Evolutionary conservation across 1,139 yeast genomes (phyloP).

Genomic region (Hanseniaspora sp.): DNA sequence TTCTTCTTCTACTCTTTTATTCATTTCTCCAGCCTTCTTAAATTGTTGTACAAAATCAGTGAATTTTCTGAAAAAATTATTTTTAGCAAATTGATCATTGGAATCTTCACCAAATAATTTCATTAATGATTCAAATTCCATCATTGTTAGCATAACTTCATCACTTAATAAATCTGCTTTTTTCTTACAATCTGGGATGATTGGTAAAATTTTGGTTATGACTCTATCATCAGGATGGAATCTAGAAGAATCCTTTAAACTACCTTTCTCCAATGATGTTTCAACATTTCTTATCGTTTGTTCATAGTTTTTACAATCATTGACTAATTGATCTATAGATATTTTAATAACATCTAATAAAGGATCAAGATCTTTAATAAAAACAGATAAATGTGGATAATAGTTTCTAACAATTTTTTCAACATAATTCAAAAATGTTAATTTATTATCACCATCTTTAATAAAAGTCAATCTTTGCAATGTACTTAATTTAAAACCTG

Average conservation of each 20-base stretch:
- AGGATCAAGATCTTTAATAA: constrained; percentile 49
- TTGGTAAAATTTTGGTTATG: constrained; percentile 50
- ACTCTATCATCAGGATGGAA: constrained; percentile 68
- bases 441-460: constrained; percentile 66
- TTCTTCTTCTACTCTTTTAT: constrained; percentile 60
- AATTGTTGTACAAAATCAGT: constrained; percentile 55
- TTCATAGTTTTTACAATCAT: constrained; percentile 50
- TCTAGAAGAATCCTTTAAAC: constrained; percentile 59
- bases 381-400: constrained; percentile 53
- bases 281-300: constrained; percentile 57
- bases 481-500: constrained; percentile 65
- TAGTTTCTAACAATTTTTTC: constrained; percentile 59
- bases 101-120: constrained; percentile 70
- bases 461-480: constrained; percentile 64
- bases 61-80: constrained; percentile 58
- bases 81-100: constrained; percentile 53
- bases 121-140: constrained; percentile 62
- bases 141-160: constrained; percentile 51
- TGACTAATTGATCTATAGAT: constrained; percentile 55
- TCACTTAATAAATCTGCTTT: constrained; percentile 54
- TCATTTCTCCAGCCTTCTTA: constrained; percentile 54
- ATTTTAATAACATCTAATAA: constrained; percentile 51
- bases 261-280: constrained; percentile 62
- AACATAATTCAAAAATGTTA: constrained; percentile 70
- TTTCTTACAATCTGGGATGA: constrained; percentile 55